These are phyloP conservation scores for Yarrowia divulgata DNA, from an alignment of 805 yeast genomes.

Conservation along the genomic window DNA sequence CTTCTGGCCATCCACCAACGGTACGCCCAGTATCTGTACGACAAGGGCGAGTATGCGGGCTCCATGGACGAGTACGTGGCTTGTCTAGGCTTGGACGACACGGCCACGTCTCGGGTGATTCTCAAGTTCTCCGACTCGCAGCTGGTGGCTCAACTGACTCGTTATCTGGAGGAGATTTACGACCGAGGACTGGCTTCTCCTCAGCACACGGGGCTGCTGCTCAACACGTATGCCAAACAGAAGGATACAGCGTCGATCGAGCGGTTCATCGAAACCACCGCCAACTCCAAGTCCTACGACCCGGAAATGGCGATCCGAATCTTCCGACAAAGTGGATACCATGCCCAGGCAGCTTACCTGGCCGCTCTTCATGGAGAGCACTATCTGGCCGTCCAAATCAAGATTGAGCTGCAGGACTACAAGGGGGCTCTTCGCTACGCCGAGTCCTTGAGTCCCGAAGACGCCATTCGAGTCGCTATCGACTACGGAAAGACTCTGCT, in stretches of 20 bases:
- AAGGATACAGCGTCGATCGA: constrained; percentile 66
- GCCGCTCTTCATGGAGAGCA: constrained; percentile 78
- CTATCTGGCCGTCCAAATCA: constrained; percentile 75
- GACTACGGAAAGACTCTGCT: constrained; percentile 70
- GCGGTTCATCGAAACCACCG: constrained; percentile 55
- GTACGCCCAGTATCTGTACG: constrained; percentile 77
- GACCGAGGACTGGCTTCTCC: constrained; percentile 63
- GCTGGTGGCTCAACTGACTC: constrained; percentile 67
- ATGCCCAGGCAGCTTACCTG: constrained; percentile 68
- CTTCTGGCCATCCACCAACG: constrained; percentile 57
- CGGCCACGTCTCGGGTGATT: constrained; percentile 71
- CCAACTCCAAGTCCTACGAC: constrained; percentile 55
- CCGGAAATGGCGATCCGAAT: constrained; percentile 69
- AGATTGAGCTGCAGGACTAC: constrained; percentile 69
- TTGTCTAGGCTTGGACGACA: constrained; percentile 53
- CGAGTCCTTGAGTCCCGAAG: constrained; percentile 74
- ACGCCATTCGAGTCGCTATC: constrained; percentile 72
- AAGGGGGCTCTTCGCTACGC: constrained; percentile 68
- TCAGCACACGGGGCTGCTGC: constrained; percentile 80
- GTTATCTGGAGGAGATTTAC: constrained; percentile 68
- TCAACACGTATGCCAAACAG: constrained; percentile 81
- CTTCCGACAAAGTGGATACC: constrained; percentile 75
- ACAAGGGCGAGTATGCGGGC: constrained; percentile 67
- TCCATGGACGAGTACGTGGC: constrained; percentile 79
- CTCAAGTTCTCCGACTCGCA: constrained; percentile 80